Base-by-base conservation (phyloP, 2,329 filamentous ascomycete genomes). In the Dactylellina haptotyla region DNA sequence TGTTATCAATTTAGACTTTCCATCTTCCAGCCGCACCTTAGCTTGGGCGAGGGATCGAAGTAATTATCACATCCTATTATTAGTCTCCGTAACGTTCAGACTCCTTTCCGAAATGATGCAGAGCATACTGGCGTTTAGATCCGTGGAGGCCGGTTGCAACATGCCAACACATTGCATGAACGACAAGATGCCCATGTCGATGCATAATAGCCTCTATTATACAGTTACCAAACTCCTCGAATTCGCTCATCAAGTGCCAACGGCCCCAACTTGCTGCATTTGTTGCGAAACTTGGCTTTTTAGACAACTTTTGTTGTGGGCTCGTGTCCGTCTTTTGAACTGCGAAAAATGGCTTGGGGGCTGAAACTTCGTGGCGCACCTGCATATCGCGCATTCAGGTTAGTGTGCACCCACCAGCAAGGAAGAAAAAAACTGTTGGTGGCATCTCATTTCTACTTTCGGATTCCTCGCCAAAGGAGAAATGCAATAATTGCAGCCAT, bases 311-410 rank as follows among this genome's bases (percentile, higher is more conserved):
- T 39, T 56, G n/a, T n/a, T n/a, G 39, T 37, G 58, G 37, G 58
- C 58, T 64, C 53, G 51, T 46, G 54, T 62, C 53, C 50, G 43
- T 73, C 48, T 62, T 18, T 46, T 73, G 46, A 56, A 72, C 51
- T 43, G 45, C 45, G 30, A 48, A 66, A 66, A 66, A 59, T 54
- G 69, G 69, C 69, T 73, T 61, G 54, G 46, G 32, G 69, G 69
- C 69, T 73, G 69, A 73, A 73, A 73, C 69, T 57, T n/a, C 48
- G 61, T 73, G 69, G 69, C 69, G 69, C 61, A 66, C 53, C 56
- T 71, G 66, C 66, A 71, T 57, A 54, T 64, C 51, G 69, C 61
- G 54, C 54, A 73, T 66, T 34, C 30, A 72, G n/a, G 61, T 66
- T 73, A 66, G 69, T 61, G 32, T 46, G 43, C 46, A 46, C 30